These are phyloP conservation scores for Leccinum angustisporum DNA, from an alignment of 1,284 basidiomycete genomes.

Conservation along the genomic window DNA sequence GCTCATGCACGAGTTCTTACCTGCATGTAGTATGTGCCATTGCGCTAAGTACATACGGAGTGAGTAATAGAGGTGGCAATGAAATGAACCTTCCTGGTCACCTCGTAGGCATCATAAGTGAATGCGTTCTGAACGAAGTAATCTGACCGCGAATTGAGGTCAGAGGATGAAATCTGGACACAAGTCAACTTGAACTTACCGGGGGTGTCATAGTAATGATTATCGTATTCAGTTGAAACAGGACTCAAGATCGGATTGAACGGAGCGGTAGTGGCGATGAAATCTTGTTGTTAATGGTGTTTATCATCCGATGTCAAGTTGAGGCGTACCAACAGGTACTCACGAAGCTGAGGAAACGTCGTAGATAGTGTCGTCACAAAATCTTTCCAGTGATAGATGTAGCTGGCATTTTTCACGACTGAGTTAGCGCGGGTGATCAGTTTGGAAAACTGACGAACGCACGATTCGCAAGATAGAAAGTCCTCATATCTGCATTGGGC, in stretches of 20 bases:
- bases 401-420: conserved; percentile 35
- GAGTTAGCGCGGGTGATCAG: not conserved
- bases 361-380: conserved; percentile 55
- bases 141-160: conserved; percentile 23
- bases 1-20: conserved; percentile 1
- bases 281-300: conserved; percentile 38
- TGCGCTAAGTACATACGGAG: conserved; percentile 35
- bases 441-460: conserved; percentile 10
- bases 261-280: conserved; percentile 57
- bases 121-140: conserved; percentile 66
- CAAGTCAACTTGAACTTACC: not conserved
- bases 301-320: conserved; percentile 4
- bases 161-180: not conserved
- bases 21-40: conserved; percentile 54
- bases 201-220: conserved; percentile 68
- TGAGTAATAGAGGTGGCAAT: not conserved
- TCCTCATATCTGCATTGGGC: too few relatives aligned
- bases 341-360: conserved; percentile 62
- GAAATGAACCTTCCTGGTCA: conserved; percentile 18
- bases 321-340: conserved; percentile 20
- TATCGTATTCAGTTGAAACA: conserved; percentile 56
- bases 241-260: conserved; percentile 52
- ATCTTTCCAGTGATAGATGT: conserved; percentile 60
- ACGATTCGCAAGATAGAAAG: conserved; percentile 37
- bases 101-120: conserved; percentile 56